Evolutionary conservation across 352 stramenopile genomes (phyloP), one percentile per base, ranked within the genome.

Genomic region (Blastocystis sp.): DNA sequence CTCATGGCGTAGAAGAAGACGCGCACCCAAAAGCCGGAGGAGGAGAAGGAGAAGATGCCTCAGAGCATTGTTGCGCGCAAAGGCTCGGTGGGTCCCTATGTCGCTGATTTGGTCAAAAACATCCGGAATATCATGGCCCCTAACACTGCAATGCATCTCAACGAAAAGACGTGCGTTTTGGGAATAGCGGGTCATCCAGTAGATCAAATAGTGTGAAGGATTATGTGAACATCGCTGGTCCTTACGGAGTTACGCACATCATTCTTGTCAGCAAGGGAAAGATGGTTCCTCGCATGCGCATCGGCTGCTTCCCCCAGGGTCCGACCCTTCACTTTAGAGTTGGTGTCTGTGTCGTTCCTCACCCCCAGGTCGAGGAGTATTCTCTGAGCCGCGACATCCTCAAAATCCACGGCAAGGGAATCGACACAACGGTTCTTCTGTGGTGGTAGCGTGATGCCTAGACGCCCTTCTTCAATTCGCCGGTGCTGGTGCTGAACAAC

Each of bases 401-500:
- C n/a, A 74, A 87, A 40, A n/a, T 69, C 1, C 40, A 71, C 23
- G 34, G 21, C 23, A 77, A 87, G 77, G 62, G 62, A 21, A 38
- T 87, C 23, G 65, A 92, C 93, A 98, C 86, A 92, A 98, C 67
- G 91, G 96, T 79, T 88, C 93, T 76, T 89, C 97, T 4, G 94
- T 98, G 76, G 93, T 93, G 76, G 91, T 94, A 40, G 95, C 95
- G 0, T 92, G 94, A 97, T 76, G 91, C 92, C 4, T 95, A 93
- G 82, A 89, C 93, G 52, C 93, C 95, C 11, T 95, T 95, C 64
- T 92, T 95, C 67, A 94, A 93, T 76, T 93, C 94, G 81, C 96
- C 96, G 4, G 90, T 98, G 19, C 93, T 98, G 9, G 95, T 99
- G 60, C 94, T 98, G 23, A 98, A 98, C 91, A 99, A 98, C 91